Conservation (phyloP, 805 yeast species). For the Ogataea paraovalis region DNA sequence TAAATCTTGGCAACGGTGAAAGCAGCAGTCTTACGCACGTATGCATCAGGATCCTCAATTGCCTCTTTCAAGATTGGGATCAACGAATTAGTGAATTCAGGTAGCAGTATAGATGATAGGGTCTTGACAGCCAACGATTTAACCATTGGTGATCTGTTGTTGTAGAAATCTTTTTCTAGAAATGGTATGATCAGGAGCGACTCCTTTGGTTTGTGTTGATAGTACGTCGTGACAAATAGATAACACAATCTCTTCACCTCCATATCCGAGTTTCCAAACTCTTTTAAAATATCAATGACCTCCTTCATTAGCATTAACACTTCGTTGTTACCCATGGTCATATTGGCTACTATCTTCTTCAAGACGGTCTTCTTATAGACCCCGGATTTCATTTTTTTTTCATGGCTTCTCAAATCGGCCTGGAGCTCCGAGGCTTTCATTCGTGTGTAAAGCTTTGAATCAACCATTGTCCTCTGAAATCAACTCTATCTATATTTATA, state of each 20-base stretch:
- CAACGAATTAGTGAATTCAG: slow-evolving; percentile 47
- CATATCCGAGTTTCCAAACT: slow-evolving; percentile 39
- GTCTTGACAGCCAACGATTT: slow-evolving; percentile 64
- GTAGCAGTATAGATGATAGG: slow-evolving; percentile 52
- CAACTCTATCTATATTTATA: not conserved
- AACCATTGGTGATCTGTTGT: slow-evolving; percentile 36
- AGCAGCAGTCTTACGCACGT: slow-evolving; percentile 67
- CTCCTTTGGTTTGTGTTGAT: slow-evolving; percentile 51
- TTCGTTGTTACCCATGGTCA: slow-evolving; percentile 79
- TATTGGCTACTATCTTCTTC: slow-evolving; percentile 75
- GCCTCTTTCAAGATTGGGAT: slow-evolving; percentile 34
- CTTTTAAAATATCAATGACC: slow-evolving; percentile 47
- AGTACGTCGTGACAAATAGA: slow-evolving; percentile 60
- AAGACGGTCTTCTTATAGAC: slow-evolving; percentile 45
- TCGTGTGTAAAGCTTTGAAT: slow-evolving; percentile 25
- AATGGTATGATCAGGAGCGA: slow-evolving; percentile 54
- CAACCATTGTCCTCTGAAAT: slow-evolving; percentile 17
- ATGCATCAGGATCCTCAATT: slow-evolving; percentile 47
- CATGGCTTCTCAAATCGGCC: slow-evolving; percentile 29
- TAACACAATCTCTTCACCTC: slow-evolving; percentile 72
- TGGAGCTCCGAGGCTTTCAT: slow-evolving; percentile 29
- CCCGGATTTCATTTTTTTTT: slow-evolving; percentile 36
- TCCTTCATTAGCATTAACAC: slow-evolving; percentile 66
- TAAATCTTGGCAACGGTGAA: slow-evolving; percentile 65
- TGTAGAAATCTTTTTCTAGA: slow-evolving; percentile 47